Conservation (phyloP, 306 rosid genomes). For the Sophora flavescens region DNA sequence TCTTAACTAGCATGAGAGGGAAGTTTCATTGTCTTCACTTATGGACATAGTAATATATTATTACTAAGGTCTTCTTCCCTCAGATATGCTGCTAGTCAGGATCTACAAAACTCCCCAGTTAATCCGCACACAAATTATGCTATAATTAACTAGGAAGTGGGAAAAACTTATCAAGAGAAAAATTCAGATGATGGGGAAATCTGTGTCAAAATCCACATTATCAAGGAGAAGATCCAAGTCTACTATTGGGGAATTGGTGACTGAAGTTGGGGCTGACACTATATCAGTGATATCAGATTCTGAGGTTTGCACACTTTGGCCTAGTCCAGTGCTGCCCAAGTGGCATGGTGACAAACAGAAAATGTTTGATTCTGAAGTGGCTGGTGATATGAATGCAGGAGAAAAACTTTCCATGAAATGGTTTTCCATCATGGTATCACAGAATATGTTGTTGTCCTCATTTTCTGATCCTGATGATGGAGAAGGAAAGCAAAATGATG, state of each 20-base stretch:
- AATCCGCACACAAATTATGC: not conserved
- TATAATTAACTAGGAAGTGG: not conserved
- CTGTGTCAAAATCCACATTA: slow-evolving; percentile 54
- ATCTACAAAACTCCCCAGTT: slow-evolving; percentile 45
- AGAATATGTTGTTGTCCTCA: slow-evolving; percentile 52
- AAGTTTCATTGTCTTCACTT: slow-evolving; percentile 29
- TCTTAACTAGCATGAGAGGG: slow-evolving; percentile 38
- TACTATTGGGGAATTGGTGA: slow-evolving; percentile 64
- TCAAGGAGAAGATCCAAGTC: slow-evolving; percentile 58
- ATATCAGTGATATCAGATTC: slow-evolving; percentile 69
- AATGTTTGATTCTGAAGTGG: slow-evolving; percentile 60
- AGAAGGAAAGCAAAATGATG: slow-evolving; percentile 58
- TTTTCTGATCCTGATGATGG: slow-evolving; percentile 51
- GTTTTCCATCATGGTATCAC: slow-evolving; percentile 45
- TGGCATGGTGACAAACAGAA: slow-evolving; percentile 50
- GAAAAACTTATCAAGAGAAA: slow-evolving; percentile 40
- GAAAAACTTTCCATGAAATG: slow-evolving; percentile 47
- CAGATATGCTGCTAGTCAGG: slow-evolving; percentile 40
- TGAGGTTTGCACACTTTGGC: slow-evolving; percentile 58
- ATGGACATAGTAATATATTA: not conserved
- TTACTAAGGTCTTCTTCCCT: slow-evolving; percentile 20
- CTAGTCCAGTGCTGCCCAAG: slow-evolving; percentile 46
- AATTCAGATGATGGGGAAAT: slow-evolving; percentile 53
- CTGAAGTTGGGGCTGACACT: slow-evolving; percentile 70
- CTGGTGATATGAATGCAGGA: slow-evolving; percentile 51